Evolutionary conservation across 2,329 filamentous ascomycete species (phyloP).

Genomic region (Didymella pomorum): DNA sequence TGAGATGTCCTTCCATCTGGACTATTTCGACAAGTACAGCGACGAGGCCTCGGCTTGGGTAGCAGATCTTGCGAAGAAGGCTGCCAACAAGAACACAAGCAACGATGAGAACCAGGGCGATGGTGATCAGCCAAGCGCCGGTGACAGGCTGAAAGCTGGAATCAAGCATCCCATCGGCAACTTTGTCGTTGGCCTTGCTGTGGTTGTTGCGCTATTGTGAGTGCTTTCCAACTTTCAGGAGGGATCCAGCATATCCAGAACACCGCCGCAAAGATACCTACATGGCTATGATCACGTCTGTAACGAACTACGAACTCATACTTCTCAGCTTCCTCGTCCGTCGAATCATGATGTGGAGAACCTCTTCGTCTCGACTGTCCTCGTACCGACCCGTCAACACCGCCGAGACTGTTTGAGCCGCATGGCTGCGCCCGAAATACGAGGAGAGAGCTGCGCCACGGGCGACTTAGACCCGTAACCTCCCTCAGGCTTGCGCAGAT

Average conservation of each 20-base stretch:
- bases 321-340: slow-evolving; percentile 31
- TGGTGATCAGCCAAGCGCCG: slow-evolving; percentile 25
- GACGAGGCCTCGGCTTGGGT: slow-evolving; percentile 38
- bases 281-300: slow-evolving; percentile 1
- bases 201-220: slow-evolving; percentile 35
- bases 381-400: slow-evolving; percentile 32
- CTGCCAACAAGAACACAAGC: slow-evolving; percentile 20
- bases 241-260: too few species aligned
- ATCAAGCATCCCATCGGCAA: slow-evolving; percentile 36
- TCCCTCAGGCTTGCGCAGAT: slow-evolving; percentile 1
- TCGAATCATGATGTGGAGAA: slow-evolving; percentile 33
- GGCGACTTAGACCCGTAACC: not conserved
- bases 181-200: slow-evolving; percentile 30
- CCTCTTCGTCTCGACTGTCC: slow-evolving; percentile 23
- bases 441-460: slow-evolving; percentile 2
- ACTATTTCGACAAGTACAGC: slow-evolving; percentile 58
- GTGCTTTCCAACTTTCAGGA: slow-evolving; percentile 12
- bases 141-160: slow-evolving; percentile 30
- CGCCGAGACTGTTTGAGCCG: slow-evolving; percentile 25
- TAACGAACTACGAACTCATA: slow-evolving; percentile 29
- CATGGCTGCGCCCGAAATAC: slow-evolving; percentile 1
- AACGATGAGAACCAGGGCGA: slow-evolving; percentile 18
- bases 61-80: slow-evolving; percentile 29
- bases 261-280: too few species aligned
- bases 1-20: slow-evolving; percentile 64